phyloP scores from a whole-genome alignment of 2,329 filamentous ascomycete species.

The Beauveria varroae region DNA sequence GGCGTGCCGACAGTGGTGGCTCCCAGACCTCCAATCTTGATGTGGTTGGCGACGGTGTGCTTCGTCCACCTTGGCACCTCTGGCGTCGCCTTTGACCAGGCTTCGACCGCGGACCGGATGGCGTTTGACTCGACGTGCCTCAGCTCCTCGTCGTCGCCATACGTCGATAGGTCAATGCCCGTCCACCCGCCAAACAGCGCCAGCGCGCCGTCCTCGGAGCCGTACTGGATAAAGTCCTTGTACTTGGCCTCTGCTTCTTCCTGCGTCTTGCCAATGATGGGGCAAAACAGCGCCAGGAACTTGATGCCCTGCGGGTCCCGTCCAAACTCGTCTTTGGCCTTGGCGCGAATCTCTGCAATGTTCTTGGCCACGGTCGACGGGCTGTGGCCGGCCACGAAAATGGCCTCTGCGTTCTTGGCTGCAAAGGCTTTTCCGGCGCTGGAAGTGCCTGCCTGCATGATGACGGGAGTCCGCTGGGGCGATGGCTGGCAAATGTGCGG shows the following conservation, averaged over 20 bases:
- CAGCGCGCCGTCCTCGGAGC: conserved; percentile 52
- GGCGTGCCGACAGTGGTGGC: conserved; percentile 24
- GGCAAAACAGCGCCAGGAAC: conserved; percentile 50
- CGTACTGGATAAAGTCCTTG: conserved; percentile 45
- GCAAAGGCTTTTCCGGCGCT: conserved; percentile 53
- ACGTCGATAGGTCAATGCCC: conserved; percentile 53
- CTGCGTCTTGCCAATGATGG: conserved; percentile 52
- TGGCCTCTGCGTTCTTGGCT: conserved; percentile 56
- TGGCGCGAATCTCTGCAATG: conserved; percentile 47
- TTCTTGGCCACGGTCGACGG: conserved; percentile 47
- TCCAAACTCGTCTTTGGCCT: conserved; percentile 39
- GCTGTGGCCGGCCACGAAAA: conserved; percentile 54
- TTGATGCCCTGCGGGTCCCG: conserved; percentile 51
- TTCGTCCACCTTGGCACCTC: conserved; percentile 29
- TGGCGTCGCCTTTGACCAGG: conserved; percentile 33
- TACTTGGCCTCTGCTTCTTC: conserved; percentile 47
- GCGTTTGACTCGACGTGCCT: conserved; percentile 54
- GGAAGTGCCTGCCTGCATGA: conserved; percentile 58
- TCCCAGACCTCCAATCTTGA: conserved; percentile 25
- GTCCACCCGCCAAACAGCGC: conserved; percentile 62
- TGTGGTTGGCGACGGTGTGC: conserved; percentile 24
- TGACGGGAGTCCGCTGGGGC: conserved; percentile 56
- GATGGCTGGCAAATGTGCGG: conserved; percentile 54
- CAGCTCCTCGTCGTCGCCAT: conserved; percentile 56
- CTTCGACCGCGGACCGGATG: conserved; percentile 43